Evolutionary conservation across 768 basidiomycete species (phyloP).

Genomic region (Mycena amicta): DNA sequence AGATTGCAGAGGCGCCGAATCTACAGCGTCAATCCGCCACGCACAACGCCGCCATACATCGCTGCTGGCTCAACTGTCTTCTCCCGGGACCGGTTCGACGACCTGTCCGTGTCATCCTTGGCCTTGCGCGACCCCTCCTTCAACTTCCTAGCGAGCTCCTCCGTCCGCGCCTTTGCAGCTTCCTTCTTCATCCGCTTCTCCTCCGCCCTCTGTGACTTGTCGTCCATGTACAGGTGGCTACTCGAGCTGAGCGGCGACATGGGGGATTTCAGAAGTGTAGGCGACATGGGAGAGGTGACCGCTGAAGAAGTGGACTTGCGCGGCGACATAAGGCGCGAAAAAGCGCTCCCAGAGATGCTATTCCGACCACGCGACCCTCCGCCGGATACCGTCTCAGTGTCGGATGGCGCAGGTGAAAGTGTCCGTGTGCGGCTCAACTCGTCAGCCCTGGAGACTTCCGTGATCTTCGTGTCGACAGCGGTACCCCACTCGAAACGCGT

Average conservation of each 20-base stretch:
- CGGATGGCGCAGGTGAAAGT: constrained; percentile 21
- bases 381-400: constrained; percentile 19
- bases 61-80: constrained; percentile 15
- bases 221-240: constrained; percentile 35
- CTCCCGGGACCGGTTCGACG: constrained; percentile 26
- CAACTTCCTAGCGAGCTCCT: constrained; percentile 48
- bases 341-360: constrained; percentile 13
- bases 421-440: constrained; percentile 1
- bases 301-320: constrained; percentile 18
- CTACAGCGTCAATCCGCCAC: constrained; percentile 16
- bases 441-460: not conserved
- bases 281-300: constrained; percentile 5
- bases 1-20: not conserved
- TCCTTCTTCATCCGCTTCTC: constrained; percentile 45
- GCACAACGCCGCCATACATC: constrained; percentile 26
- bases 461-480: constrained; percentile 8
- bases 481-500: not conserved
- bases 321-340: constrained; percentile 29
- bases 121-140: constrained; percentile 40
- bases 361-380: constrained; percentile 19
- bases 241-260: constrained; percentile 16
- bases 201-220: constrained; percentile 46
- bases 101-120: constrained; percentile 31
- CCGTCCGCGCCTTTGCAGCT: constrained; percentile 38
- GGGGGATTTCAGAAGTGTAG: not conserved